phyloP scores from a whole-genome alignment of 371 early-diverging fungal genomes.

The Apophysomyces trapeziformis region DNA sequence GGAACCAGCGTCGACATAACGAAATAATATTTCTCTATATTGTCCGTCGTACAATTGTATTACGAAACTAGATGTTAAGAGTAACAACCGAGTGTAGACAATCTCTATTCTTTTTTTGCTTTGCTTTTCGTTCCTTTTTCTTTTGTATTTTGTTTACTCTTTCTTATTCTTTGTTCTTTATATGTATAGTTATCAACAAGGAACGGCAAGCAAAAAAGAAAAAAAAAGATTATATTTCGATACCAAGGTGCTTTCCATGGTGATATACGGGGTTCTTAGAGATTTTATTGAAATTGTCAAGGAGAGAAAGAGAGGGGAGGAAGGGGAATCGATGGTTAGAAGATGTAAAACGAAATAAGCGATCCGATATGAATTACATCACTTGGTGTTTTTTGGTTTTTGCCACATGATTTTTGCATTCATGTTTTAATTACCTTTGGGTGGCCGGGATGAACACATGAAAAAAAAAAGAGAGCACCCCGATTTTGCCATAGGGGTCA shows the following conservation, averaged over 20 bases:
- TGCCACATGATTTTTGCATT: neutral
- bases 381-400: neutral
- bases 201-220: neutral
- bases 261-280: neutral
- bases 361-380: slow-evolving; percentile 1
- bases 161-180: neutral
- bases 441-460: neutral
- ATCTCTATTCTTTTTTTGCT: neutral
- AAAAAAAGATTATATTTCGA: neutral
- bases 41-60: slow-evolving; percentile 4
- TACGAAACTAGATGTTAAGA: slow-evolving; percentile 4
- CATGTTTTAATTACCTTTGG: neutral
- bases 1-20: slow-evolving; percentile 3
- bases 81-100: neutral
- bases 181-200: neutral
- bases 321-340: neutral
- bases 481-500: too few relatives aligned
- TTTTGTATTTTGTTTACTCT: neutral
- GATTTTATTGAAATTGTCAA: neutral
- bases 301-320: neutral
- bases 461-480: neutral
- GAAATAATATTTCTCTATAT: slow-evolving; percentile 6
- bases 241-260: neutral
- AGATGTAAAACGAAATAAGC: neutral
- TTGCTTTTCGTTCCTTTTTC: neutral